Percentiles rank a stretch among this genome's conserved stretches.
These are phyloP conservation scores for Cinchona pubescens DNA, from an alignment of 257 asterid species.

Conservation along the genomic window DNA sequence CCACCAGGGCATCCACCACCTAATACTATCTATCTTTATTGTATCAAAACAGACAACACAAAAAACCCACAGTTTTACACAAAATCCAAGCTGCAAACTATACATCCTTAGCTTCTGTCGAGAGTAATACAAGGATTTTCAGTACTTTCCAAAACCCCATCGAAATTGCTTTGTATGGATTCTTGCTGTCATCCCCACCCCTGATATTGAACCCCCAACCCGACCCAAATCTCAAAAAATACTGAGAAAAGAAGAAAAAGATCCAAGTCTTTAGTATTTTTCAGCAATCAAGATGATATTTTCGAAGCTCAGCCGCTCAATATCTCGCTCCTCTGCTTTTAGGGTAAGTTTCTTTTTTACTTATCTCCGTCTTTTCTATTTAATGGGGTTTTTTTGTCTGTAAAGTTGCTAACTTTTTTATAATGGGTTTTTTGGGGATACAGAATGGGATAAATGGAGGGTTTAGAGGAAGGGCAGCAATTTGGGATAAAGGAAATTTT, in stretches of 20 bases:
- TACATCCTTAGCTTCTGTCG: too few species aligned
- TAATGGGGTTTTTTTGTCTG: not conserved
- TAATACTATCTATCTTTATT: too few species aligned
- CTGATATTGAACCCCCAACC: not conserved
- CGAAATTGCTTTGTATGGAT: not conserved
- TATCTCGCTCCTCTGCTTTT: conserved; percentile 50
- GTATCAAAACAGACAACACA: too few species aligned
- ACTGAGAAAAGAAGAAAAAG: not conserved
- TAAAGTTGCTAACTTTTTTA: conserved; percentile 5
- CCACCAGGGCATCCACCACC: too few species aligned
- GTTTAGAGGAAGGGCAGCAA: conserved; percentile 30
- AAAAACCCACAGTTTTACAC: too few species aligned
- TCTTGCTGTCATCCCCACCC: not conserved
- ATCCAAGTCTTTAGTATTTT: not conserved
- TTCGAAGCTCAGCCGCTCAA: conserved; percentile 50
- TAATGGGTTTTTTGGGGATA: conserved; percentile 13
- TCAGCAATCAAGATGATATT: conserved; percentile 27
- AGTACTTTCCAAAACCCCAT: too few species aligned
- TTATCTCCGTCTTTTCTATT: not conserved
- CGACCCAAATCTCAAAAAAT: not conserved
- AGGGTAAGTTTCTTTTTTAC: conserved; percentile 37
- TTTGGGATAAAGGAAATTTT: conserved; percentile 28
- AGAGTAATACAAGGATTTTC: too few species aligned
- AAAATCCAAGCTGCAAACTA: too few species aligned
- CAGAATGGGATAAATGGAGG: conserved; percentile 62